A percentile compares a stretch with the other conserved stretches of the same genome.
phyloP scores from a whole-genome alignment of 2,329 filamentous ascomycete genomes.

The Pyrenophora tritici-repentis region DNA sequence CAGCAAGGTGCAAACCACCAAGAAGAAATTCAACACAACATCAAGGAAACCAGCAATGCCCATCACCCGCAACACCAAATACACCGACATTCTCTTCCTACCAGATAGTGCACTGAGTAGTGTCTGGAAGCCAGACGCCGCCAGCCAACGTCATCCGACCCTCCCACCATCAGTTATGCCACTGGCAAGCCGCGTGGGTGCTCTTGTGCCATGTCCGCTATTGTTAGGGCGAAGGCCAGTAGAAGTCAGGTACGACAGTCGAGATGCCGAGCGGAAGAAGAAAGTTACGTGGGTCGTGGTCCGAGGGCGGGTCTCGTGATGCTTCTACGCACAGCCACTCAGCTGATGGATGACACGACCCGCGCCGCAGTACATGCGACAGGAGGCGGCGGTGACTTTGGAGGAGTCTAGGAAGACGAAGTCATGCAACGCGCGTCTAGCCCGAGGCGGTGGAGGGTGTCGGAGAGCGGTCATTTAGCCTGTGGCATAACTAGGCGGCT shows the following conservation, averaged over 20 bases:
- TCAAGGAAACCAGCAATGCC: conserved; percentile 11
- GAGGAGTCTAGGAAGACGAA: background rate
- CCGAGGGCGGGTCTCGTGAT: conserved; percentile 10
- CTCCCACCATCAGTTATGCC: background rate
- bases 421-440: background rate
- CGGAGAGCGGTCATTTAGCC: background rate
- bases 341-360: conserved; percentile 14
- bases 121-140: background rate
- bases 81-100: conserved; percentile 5
- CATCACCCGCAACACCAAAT: conserved; percentile 11
- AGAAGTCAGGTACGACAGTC: conserved; percentile 1
- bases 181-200: background rate
- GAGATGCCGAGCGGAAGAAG: conserved; percentile 16
- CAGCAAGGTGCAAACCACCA: conserved; percentile 6
- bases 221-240: background rate
- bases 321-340: conserved; percentile 18
- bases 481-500: background rate
- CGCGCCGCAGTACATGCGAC: conserved; percentile 2
- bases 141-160: conserved; percentile 1
- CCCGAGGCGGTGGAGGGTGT: background rate
- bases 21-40: conserved; percentile 7
- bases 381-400: conserved; percentile 6
- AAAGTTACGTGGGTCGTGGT: conserved; percentile 19
- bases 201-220: conserved; percentile 3
- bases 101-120: background rate